A percentile compares a stretch with the other conserved stretches of the same genome.
phyloP scores from a whole-genome alignment of 2,329 filamentous ascomycete genomes.

The Penicillium corylophilum region DNA sequence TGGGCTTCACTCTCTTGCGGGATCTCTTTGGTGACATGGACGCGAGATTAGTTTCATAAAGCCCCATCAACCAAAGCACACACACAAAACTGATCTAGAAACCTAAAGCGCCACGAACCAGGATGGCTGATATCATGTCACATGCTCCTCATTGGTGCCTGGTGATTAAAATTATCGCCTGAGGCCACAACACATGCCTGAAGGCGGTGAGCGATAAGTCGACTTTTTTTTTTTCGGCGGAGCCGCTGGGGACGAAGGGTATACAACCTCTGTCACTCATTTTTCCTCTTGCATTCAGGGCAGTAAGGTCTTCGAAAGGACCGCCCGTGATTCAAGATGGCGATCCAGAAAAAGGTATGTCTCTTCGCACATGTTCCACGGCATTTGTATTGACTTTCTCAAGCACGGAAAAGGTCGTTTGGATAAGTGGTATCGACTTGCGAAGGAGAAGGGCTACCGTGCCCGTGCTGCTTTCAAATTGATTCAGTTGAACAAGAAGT shows the following conservation, averaged over 20 bases:
- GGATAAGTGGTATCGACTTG: conserved; percentile 98
- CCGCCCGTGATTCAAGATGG: conserved; percentile 60
- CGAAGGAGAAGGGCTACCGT: conserved; percentile 96
- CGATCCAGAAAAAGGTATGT: conserved; percentile 85
- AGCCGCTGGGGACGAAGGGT: conserved; percentile 11
- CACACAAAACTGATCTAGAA: conserved; percentile 7
- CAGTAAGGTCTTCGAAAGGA: conserved; percentile 26
- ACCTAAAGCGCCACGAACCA: conserved; percentile 17
- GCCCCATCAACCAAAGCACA: conserved; percentile 5
- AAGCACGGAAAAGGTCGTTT: conserved; percentile 93
- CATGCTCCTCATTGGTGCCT: conserved; percentile 24
- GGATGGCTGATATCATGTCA: conserved; percentile 35
- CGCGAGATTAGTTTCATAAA: conserved; percentile 35
- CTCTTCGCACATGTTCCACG: conserved; percentile 7
- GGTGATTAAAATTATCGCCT: conserved; percentile 23
- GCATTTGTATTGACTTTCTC: conserved; percentile 29
- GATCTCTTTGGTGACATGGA: conserved; percentile 43
- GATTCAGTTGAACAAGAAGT: conserved; percentile 98
- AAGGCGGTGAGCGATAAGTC: conserved; percentile 29
- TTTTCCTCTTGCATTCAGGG: conserved; percentile 16
- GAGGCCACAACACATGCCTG: conserved; percentile 18
- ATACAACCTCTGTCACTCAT: conserved; percentile 17
- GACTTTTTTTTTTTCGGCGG: conserved; percentile 24
- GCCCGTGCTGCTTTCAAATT: conserved; percentile 96
- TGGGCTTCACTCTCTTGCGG: conserved; percentile 46